Conservation (phyloP, 495 filamentous ascomycete genomes). For the Aspergillus mulundensis region DNA sequence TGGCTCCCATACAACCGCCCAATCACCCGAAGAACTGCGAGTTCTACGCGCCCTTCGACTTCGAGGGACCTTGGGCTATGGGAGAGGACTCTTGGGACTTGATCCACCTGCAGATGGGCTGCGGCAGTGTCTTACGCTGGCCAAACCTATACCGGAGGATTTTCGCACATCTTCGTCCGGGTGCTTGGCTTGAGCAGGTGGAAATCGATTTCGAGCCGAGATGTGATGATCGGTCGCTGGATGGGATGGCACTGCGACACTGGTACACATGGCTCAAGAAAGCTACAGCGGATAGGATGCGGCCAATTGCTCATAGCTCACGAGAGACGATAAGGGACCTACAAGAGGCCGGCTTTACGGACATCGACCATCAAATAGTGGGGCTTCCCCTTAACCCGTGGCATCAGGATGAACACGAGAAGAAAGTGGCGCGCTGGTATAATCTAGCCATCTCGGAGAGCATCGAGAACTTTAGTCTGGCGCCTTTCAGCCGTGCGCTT, state of each 20-base stretch:
- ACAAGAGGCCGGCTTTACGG: constrained; percentile 71
- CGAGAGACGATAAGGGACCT: constrained; percentile 58
- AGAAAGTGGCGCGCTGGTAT: constrained; percentile 79
- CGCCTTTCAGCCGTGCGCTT: constrained; percentile 65
- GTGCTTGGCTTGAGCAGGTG: constrained; percentile 84
- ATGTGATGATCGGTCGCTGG: constrained; percentile 65
- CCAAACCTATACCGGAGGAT: constrained; percentile 65
- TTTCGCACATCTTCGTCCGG: constrained; percentile 76
- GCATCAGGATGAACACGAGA: constrained; percentile 64
- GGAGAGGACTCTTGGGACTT: constrained; percentile 77
- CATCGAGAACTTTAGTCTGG: constrained; percentile 69
- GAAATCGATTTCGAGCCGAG: constrained; percentile 84
- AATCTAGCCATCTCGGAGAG: constrained; percentile 70
- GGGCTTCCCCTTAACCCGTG: constrained; percentile 74
- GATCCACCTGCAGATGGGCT: constrained; percentile 78
- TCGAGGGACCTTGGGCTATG: constrained; percentile 76
- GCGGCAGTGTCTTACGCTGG: constrained; percentile 79
- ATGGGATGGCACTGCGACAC: constrained; percentile 43
- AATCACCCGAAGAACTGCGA: constrained; percentile 66
- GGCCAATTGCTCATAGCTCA: constrained; percentile 64
- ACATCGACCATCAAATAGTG: constrained; percentile 72
- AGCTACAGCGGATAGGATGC: constrained; percentile 61
- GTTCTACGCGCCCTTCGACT: constrained; percentile 67
- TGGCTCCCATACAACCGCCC: constrained; percentile 75
- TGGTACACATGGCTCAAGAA: constrained; percentile 70